Evolutionary conservation across 2,329 filamentous ascomycete species (phyloP), one percentile per base, ranked within the genome.

Genomic region (Moelleriella libera): DNA sequence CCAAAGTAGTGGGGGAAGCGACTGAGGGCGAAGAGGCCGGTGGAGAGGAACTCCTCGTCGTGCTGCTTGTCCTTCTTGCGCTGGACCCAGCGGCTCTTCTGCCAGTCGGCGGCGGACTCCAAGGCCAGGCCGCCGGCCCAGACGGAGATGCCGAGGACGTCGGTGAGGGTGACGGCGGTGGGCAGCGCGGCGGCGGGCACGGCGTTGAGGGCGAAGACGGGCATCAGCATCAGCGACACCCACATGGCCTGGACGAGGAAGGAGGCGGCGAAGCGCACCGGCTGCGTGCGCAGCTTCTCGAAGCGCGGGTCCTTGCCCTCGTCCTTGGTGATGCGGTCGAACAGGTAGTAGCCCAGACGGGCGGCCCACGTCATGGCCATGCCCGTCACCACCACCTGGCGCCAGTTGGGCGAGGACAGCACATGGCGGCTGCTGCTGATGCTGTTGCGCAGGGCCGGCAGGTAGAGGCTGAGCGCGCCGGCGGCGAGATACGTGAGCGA

Each of bases 1-100:
- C 82, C 82, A 58, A 85, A 83, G 65, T 85, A 85, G 57, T 85
- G 83, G 1, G 82, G 82, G 61, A 83, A 78, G 50, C 78, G 65
- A 44, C 70, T 67, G 30, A 9, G 10, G 9, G 37, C 66, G 75
- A 80, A 85, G 37, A 85, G 56, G 0, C 82, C 82, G 1, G 66
- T 60, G 0, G 79, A 82, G 51, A 85, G 58, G 55, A 85, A 85
- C 43, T 78, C 72, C 61, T 85, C 80, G 29, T 75, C 73, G 51
- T 86, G 82, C 55, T 75, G 68, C 70, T 85, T 85, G 44, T 69
- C 67, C 55, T 74, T 74, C 67, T 78, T 82, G 49, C 75, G 78
- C 47, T 66, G 61, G 49, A 73, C 57, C 82, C 82, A 86, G 28
- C 63, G 60, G 47, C 66, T 69, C 66, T 84, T 85, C 60, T 85